Conservation (phyloP, 176 grass and related monocot genomes). For the Pontederia crassipes region DNA sequence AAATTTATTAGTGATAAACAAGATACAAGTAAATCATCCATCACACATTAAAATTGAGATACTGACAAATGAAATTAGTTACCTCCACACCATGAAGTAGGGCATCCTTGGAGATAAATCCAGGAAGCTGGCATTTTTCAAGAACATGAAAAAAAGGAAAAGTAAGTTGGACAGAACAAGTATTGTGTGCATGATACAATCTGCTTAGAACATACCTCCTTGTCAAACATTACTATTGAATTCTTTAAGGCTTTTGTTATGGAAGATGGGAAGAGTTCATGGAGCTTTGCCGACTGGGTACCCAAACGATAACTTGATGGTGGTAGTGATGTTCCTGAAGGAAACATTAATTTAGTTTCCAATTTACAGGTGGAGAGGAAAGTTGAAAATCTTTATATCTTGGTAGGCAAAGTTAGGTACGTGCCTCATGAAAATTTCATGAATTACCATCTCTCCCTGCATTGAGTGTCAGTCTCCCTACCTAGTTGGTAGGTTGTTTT, state of each 20-base stretch:
- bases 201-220: conserved; percentile 48
- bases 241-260: conserved; percentile 80
- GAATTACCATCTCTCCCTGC: no score
- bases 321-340: conserved; percentile 53
- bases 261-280: conserved; percentile 61
- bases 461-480: no score
- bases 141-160: conserved; percentile 3
- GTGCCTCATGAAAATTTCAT: no score
- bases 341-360: not conserved
- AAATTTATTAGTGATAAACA: not conserved
- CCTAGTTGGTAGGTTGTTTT: no score
- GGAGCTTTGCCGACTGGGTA: conserved; percentile 63
- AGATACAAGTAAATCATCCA: not conserved
- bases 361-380: no score
- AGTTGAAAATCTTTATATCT: no score
- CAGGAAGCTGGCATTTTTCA: conserved; percentile 57
- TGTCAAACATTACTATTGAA: conserved; percentile 62
- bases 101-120: conserved; percentile 66
- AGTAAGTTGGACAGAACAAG: conserved; percentile 8
- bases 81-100: conserved; percentile 99
- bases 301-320: conserved; percentile 90
- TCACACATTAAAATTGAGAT: not conserved
- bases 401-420: no score
- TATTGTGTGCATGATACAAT: not conserved
- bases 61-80: conserved; percentile 13